Percentiles rank a stretch among this genome's conserved stretches.
phyloP scores from a whole-genome alignment of 1,284 basidiomycete genomes.

The Thecaphora thlaspeos region DNA sequence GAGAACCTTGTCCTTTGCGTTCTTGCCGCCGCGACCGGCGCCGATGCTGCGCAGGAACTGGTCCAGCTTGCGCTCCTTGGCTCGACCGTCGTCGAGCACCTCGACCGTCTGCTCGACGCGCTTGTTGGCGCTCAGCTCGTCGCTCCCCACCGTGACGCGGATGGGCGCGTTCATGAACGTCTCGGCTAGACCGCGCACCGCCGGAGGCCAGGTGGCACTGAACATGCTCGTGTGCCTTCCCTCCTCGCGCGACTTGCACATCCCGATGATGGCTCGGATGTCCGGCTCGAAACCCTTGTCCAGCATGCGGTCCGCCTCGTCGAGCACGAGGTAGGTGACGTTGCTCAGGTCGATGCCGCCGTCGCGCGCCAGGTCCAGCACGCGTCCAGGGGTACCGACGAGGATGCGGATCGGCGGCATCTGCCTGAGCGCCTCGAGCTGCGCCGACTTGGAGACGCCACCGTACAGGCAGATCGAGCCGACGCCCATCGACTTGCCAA shows the following conservation, averaged over 20 bases:
- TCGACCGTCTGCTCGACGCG: conserved; percentile 77
- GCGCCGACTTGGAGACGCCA: conserved; percentile 82
- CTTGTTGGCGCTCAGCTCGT: conserved; percentile 91
- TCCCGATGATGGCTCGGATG: conserved; percentile 84
- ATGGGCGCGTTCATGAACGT: conserved; percentile 85
- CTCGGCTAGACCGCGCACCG: conserved; percentile 86
- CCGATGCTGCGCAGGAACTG: conserved; percentile 52
- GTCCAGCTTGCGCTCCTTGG: conserved; percentile 72
- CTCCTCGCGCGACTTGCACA: conserved; percentile 64
- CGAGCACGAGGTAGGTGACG: conserved; percentile 87
- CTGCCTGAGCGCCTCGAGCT: conserved; percentile 65
- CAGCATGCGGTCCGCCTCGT: conserved; percentile 97
- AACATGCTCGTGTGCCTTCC: conserved; percentile 63
- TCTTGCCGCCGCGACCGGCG: conserved; percentile 50
- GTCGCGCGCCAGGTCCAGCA: conserved; percentile 85
- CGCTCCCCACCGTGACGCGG: conserved; percentile 89
- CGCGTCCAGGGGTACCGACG: conserved; percentile 90
- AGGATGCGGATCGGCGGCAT: conserved; percentile 69
- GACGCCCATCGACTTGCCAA: conserved; percentile 76
- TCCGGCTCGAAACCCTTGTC: conserved; percentile 99
- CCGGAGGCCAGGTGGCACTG: conserved; percentile 97
- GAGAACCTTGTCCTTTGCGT: conserved; percentile 70
- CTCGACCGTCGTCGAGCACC: conserved; percentile 81
- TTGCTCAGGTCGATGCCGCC: conserved; percentile 69
- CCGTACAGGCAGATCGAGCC: conserved; percentile 85